Evolutionary conservation across 108 stramenopile species (phyloP).

Genomic region (Skeletonema grethae): DNA sequence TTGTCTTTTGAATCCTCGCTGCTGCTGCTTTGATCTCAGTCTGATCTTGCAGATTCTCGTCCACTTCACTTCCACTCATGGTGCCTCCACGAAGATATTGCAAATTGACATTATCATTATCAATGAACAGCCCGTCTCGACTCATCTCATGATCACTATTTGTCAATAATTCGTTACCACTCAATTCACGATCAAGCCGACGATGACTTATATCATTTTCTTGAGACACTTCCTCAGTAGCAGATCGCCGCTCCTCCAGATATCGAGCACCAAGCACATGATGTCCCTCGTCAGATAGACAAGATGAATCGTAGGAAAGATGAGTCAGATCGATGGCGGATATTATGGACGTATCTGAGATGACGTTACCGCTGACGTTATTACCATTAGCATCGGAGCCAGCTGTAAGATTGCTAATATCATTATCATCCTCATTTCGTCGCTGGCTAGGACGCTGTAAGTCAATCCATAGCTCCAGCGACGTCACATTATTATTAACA

Average conservation of each 20-base stretch:
- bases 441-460: too few relatives aligned
- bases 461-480: too few relatives aligned
- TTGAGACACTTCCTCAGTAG: background rate
- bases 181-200: background rate
- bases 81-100: background rate
- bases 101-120: background rate
- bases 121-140: background rate
- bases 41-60: background rate
- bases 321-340: conserved; percentile 13
- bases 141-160: background rate
- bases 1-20: background rate
- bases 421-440: too few relatives aligned
- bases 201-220: background rate
- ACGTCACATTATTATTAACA: too few relatives aligned
- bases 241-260: conserved; percentile 4
- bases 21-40: background rate
- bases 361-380: background rate
- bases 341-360: background rate
- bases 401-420: too few relatives aligned
- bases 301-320: conserved; percentile 27
- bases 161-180: background rate
- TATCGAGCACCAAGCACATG: conserved; percentile 1
- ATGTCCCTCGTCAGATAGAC: background rate
- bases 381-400: too few relatives aligned
- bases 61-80: background rate